These are phyloP conservation scores for Penicillium psychrofluorescens DNA, from an alignment of 495 filamentous ascomycete genomes.

Conservation along the genomic window DNA sequence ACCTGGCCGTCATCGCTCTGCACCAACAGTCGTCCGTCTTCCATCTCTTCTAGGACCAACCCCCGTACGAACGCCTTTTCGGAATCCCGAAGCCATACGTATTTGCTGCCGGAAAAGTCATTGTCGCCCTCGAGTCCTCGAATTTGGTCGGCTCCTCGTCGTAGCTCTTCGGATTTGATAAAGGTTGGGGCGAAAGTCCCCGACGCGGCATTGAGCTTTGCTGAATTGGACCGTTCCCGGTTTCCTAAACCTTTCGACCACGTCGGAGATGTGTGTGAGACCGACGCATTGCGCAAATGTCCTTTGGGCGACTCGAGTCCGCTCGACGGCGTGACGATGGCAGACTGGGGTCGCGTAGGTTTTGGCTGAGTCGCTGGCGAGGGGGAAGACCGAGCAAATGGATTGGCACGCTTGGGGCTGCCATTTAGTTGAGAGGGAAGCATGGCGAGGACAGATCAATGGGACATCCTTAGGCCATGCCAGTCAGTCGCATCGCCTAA, in stretches of 20 bases:
- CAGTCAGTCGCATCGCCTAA: conserved; percentile 9
- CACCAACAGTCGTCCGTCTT: conserved; percentile 61
- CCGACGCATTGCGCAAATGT: conserved; percentile 48
- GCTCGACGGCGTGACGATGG: conserved; percentile 53
- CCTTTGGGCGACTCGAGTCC: conserved; percentile 29
- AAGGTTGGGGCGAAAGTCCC: conserved; percentile 93
- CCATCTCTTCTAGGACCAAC: conserved; percentile 78
- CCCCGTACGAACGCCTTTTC: conserved; percentile 85
- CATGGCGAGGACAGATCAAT: conserved; percentile 28
- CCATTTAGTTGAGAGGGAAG: conserved; percentile 39
- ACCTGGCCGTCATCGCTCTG: conserved; percentile 93
- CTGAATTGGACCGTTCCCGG: conserved; percentile 54
- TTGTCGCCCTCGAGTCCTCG: conserved; percentile 85
- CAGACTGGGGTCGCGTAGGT: conserved; percentile 61
- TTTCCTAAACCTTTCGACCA: conserved; percentile 16
- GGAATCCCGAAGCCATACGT: conserved; percentile 91
- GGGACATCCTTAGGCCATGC: conserved; percentile 23
- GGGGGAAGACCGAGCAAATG: conserved; percentile 58
- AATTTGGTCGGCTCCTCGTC: conserved; percentile 58
- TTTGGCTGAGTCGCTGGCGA: conserved; percentile 43
- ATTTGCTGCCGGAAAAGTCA: conserved; percentile 98
- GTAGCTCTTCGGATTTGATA: conserved; percentile 75
- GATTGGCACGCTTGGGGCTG: conserved; percentile 63
- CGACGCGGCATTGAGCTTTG: conserved; percentile 44
- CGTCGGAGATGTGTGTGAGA: conserved; percentile 40